Evolutionary conservation across 2,329 filamentous ascomycete species (phyloP), one percentile per base, ranked within the genome.

Genomic region (Ampelomyces quisqualis): DNA sequence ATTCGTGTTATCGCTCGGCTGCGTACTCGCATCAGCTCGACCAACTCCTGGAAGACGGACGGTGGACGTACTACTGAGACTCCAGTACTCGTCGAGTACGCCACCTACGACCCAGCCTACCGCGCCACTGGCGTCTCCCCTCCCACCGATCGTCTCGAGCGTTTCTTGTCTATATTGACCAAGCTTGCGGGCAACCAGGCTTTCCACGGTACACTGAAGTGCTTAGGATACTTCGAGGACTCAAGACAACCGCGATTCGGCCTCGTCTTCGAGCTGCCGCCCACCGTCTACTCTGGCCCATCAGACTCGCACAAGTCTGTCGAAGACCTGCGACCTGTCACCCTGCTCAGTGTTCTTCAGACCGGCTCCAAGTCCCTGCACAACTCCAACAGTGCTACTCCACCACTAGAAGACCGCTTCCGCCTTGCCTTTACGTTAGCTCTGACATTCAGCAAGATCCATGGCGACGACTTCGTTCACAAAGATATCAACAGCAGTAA

Each of bases 181-280:
- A 58, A 53, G 31, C 41, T 67, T 8, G 52, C 59, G 29, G 58
- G 50, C 31, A 59, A 68, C 31, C 63, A 67, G 30, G 53, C 62
- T 4, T 62, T 64, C 23, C 57, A 63, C 36, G 65, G 65, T 3
- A 72, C 70, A 17, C 76, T 82, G 2, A 86, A 77, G 74, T 82
- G 77, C 55, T 65, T 60, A 74, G 86, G 49, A 57, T 90, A 88
- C 58, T 89, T 88, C 55, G 86, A 90, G 60, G 86, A 90, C 55
- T 75, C 85, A 38, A 77, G 80, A 38, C 82, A 86, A 40, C 71
- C 73, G 1, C 77, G 87, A 7, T 79, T 89, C 38, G 87, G 86
- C 4, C 73, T 91, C 8, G 77, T 91, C 8, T 91, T 88, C 56
- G 82, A 86, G 34, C 79, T 90, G 20, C 86, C 86, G 2, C 75